Base-by-base conservation (phyloP, 345 rosid species). In the Theobroma cacao region DNA sequence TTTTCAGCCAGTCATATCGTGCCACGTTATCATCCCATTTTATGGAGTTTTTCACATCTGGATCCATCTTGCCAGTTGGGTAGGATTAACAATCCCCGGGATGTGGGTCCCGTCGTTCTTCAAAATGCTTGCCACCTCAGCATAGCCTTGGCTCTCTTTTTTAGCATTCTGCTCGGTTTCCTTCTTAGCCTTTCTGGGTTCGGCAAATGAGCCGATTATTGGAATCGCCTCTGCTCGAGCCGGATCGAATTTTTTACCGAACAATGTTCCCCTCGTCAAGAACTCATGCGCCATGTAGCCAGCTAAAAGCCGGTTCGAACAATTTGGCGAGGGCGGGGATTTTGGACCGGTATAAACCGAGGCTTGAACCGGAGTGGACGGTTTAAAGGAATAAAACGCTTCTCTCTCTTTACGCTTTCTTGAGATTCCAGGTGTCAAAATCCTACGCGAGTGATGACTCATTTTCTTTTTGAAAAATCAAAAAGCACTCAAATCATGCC, bases 241-340 rank as follows among this genome's bases (percentile, higher is more conserved):
- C 36, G 87, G 88, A 22, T 85, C 86, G 8, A 83, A 64, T 58
- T 81, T 88, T 72, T 90, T 80, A 52, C 93, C 97, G 13, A 90
- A 75, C 67, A 92, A 67, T 0, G 93, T 92, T 3, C 93, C 97
- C 62, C 81, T 82, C 1, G 87, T 86, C 76, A 92, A 72, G 52
- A 86, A 92, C 84, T 92, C 94, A 75, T 82, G 86, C 20, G 97
- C 94, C 91, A 92, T 82, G 86, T 90, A 92, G 0, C 97, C 91
- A 30, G 97, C 97, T 11, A 92, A 75, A 0, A 92, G 75, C 85
- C 78, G 74, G 79, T 87, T 90, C 20, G 89, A 77, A 52, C 76
- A 59, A 66, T 31, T 67, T 22, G 67, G 30, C 6, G 53, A 15
- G 9, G 41, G 63, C 1, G 17, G 78, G 15, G 83, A 43, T 47